Evolutionary conservation across 495 filamentous ascomycete genomes (phyloP).

Genomic region (Talaromyces nanjingensis): DNA sequence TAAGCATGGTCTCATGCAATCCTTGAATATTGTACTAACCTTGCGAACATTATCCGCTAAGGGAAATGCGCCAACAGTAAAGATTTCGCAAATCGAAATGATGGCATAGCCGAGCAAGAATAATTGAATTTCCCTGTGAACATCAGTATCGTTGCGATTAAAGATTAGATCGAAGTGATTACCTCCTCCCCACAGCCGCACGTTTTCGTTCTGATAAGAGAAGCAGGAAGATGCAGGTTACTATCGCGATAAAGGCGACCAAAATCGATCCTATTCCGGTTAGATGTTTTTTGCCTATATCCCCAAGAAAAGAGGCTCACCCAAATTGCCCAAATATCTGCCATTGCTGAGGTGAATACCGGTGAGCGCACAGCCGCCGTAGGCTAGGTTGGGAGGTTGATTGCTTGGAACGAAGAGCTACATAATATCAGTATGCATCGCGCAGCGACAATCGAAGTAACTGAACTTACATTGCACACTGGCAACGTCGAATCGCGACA

Average conservation of each 20-base stretch:
- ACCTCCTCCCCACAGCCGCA: conserved; percentile 93
- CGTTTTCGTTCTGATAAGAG: conserved; percentile 84
- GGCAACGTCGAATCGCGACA: conserved; percentile 95
- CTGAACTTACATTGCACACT: conserved; percentile 82
- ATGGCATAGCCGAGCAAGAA: conserved; percentile 85
- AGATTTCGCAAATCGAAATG: conserved; percentile 91
- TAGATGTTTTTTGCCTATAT: background rate
- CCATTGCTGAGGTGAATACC: conserved; percentile 65
- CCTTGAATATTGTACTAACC: conserved; percentile 14
- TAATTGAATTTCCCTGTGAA: conserved; percentile 83
- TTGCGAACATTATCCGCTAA: conserved; percentile 57
- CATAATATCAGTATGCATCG: background rate
- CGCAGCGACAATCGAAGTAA: background rate
- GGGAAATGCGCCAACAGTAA: conserved; percentile 86
- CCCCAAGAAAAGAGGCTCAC: conserved; percentile 44
- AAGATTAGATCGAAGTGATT: background rate
- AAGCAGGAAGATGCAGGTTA: conserved; percentile 56
- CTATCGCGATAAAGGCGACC: conserved; percentile 69
- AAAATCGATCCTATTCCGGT: conserved; percentile 73
- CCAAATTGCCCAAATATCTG: conserved; percentile 71
- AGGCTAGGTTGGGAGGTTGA: conserved; percentile 44
- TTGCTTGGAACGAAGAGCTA: conserved; percentile 46
- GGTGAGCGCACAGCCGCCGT: conserved; percentile 60
- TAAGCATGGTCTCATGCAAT: background rate
- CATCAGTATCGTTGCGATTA: background rate